Evolutionary conservation across 192 early-diverging fungal genomes (phyloP).

Genomic region (Pilaira anomala): DNA sequence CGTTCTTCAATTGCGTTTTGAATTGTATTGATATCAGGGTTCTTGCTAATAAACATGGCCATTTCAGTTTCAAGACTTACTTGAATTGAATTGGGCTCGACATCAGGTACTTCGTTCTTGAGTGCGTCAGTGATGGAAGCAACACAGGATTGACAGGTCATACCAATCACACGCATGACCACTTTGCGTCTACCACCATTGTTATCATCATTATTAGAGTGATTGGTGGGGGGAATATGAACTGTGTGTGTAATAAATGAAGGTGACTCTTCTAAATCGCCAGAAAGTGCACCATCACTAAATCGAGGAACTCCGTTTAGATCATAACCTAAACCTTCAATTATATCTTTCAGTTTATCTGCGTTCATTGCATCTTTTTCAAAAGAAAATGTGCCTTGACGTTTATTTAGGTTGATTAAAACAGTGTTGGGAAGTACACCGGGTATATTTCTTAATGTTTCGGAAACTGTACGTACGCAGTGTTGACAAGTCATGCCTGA

Average conservation of each 20-base stretch:
- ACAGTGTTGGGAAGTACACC: constrained; percentile 55
- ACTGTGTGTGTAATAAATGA: not conserved
- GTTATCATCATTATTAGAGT: not conserved
- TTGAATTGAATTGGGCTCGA: constrained; percentile 49
- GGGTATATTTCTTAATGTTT: constrained; percentile 42
- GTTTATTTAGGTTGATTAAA: constrained; percentile 65
- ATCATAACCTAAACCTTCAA: constrained; percentile 79
- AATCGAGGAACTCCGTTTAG: constrained; percentile 24
- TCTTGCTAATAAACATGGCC: constrained; percentile 28
- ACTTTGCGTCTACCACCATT: constrained; percentile 10
- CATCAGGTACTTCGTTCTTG: constrained; percentile 37
- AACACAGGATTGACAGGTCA: constrained; percentile 89
- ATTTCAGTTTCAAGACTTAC: constrained; percentile 37
- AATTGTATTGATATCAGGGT: constrained; percentile 16
- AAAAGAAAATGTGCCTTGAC: constrained; percentile 56
- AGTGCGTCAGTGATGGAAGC: constrained; percentile 59
- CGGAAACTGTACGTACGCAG: constrained; percentile 73
- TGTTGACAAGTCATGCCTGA: constrained; percentile 85
- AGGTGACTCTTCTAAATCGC: not conserved
- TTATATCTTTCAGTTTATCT: constrained; percentile 43
- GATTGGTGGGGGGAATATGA: not conserved
- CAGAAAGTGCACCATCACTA: not conserved
- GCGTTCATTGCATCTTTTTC: constrained; percentile 31
- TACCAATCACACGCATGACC: constrained; percentile 54
- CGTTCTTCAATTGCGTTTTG: constrained; percentile 56